Evolutionary conservation across 2,329 filamentous ascomycete genomes (phyloP), one percentile per base, ranked within the genome.

Genomic region (Aspergillus sp.): DNA sequence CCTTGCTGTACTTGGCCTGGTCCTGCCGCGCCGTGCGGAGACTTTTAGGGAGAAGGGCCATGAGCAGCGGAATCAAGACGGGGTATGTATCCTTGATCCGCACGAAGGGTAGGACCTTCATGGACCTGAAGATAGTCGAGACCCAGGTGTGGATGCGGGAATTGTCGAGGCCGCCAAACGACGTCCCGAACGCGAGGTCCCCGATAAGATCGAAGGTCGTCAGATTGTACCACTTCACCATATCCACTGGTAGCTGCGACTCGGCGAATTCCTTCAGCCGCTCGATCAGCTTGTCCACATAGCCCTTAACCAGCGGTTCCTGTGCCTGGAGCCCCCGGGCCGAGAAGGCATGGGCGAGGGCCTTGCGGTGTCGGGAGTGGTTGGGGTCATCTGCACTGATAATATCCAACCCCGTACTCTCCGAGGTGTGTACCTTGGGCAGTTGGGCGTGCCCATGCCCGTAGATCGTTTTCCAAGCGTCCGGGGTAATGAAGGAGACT

Each of bases 291-390:
- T 60, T 50, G 16, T 70, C 62, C 3, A 71, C 51, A 51, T 70
- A 70, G 2, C 16, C 17, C 16, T 60, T 58, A 5, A 76, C 56
- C 2, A 72, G 44, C 1, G 59, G 56, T 49, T 71, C 73, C 50
- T 73, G 74, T 11, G 67, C 65, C 11, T 60, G 57, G 10, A 78
- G 51, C 1, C 70, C 69, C 44, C 67, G 67, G 38, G 74, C 70
- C 0, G 71, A 74, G 51, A 77, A 77, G 0, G 70, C 73, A 50
- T 69, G 68, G 4, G 63, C 49, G 8, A 77, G 51, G 2, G 64
- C 47, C 0, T 60, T 55, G 19, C 72, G 65, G 35, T 55, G 51
- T 3, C 63, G 62, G 10, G 49, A 41, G 41, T 70, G 67, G 11
- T 67, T 54, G n/a, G n/a, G 26, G 16, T 49, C 46, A 13, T 59